These are phyloP conservation scores for Atkinsonella hypoxylon DNA, from an alignment of 2,329 filamentous ascomycete species.

Conservation along the genomic window DNA sequence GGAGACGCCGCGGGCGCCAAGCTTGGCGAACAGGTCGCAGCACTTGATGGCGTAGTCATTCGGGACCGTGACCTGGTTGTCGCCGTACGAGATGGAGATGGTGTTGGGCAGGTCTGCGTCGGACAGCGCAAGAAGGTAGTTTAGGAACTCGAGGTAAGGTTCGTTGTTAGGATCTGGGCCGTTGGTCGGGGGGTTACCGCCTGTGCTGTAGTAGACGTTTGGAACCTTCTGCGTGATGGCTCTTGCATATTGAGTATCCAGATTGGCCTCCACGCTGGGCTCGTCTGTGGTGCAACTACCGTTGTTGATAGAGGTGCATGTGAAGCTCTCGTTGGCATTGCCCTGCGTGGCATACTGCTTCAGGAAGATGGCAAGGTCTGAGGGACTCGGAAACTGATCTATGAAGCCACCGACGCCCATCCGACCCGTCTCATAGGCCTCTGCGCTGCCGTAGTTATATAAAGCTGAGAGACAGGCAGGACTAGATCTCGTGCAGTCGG, in stretches of 20 bases:
- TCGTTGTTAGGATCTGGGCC: constrained; percentile 35
- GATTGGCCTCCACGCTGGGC: constrained; percentile 1
- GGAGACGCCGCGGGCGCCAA: constrained; percentile 50
- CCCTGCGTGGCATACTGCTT: neutral
- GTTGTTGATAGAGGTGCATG: constrained; percentile 5
- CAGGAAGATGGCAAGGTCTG: constrained; percentile 3
- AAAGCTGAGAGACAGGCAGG: constrained; percentile 1
- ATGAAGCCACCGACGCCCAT: constrained; percentile 7
- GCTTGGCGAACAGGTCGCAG: constrained; percentile 49
- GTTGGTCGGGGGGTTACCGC: neutral
- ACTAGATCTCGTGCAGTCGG: neutral
- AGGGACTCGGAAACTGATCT: neutral
- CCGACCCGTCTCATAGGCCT: constrained; percentile 2
- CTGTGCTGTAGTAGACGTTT: constrained; percentile 6
- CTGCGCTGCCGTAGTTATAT: constrained; percentile 4
- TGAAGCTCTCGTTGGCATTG: constrained; percentile 3
- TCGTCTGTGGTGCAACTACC: neutral
- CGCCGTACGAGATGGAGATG: constrained; percentile 55
- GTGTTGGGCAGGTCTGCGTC: constrained; percentile 26
- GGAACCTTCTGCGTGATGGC: constrained; percentile 2
- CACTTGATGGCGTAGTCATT: constrained; percentile 42
- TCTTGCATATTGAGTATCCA: constrained; percentile 4
- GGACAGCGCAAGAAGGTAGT: constrained; percentile 46
- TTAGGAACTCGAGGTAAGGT: constrained; percentile 54
- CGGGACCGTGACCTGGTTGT: constrained; percentile 48